Evolutionary conservation across 2,329 filamentous ascomycete genomes (phyloP).

Genomic region (Aspergillus sclerotialis): DNA sequence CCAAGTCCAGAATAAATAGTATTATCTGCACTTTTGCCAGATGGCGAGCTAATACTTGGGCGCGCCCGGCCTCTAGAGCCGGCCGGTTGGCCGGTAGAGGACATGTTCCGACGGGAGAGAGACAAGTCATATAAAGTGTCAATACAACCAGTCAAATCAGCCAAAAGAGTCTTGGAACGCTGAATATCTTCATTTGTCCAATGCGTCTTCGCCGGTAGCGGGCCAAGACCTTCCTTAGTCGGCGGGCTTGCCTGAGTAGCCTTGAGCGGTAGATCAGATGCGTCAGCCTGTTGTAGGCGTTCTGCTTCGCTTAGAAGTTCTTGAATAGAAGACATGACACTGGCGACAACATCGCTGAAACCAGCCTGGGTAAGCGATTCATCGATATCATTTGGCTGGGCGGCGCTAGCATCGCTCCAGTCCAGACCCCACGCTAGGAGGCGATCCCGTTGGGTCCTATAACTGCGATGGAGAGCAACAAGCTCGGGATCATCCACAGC

Average conservation of each 20-base stretch:
- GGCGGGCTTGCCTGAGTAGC: constrained; percentile 24
- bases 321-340: constrained; percentile 58
- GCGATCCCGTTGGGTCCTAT: constrained; percentile 57
- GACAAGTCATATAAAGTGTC: constrained; percentile 61
- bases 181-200: constrained; percentile 47
- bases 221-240: constrained; percentile 23
- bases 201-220: constrained; percentile 29
- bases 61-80: constrained; percentile 13
- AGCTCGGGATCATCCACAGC: constrained; percentile 47
- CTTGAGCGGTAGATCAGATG: constrained; percentile 31
- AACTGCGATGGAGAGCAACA: constrained; percentile 51
- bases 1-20: constrained; percentile 14
- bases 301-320: constrained; percentile 57
- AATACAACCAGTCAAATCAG: constrained; percentile 55
- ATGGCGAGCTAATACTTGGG: constrained; percentile 12
- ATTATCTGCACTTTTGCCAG: too few species aligned
- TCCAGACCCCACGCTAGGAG: constrained; percentile 59
- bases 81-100: constrained; percentile 20
- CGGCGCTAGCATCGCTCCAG: constrained; percentile 57
- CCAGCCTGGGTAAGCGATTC: constrained; percentile 56
- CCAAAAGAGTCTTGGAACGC: constrained; percentile 52
- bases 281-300: constrained; percentile 44
- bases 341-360: constrained; percentile 57
- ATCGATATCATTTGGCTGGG: constrained; percentile 54
- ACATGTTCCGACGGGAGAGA: constrained; percentile 42